phyloP scores from a whole-genome alignment of 306 rosid species.

The peach (Prunus persica) region Prunus_persica_NCBIv2 NC_034009.1:1442501-1443000 shows the following conservation, averaged over 20 bases:
- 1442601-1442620: constrained; percentile 60
- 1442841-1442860: constrained; percentile 86
- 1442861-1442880: constrained; percentile 75
- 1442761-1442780: constrained; percentile 94
- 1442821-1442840: constrained; percentile 72
- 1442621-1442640: constrained; percentile 69
- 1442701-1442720: constrained; percentile 31
- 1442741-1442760: constrained; percentile 70
- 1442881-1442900: constrained; percentile 94
- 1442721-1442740: constrained; percentile 39
- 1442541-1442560: constrained; percentile 99
- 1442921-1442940: constrained; percentile 57
- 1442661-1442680: constrained; percentile 90
- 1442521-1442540: constrained; percentile 81
- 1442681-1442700: constrained; percentile 27
- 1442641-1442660: constrained; percentile 51
- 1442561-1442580: constrained; percentile 97
- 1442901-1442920: constrained; percentile 67
- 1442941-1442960: constrained; percentile 46
- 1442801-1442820: constrained; percentile 83
- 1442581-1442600: constrained; percentile 96
- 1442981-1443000: constrained; percentile 23
- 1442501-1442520: constrained; percentile 25
- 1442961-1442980: background rate
- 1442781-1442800: constrained; percentile 83